Evolutionary conservation across 192 early-diverging fungal genomes (phyloP), one percentile per base, ranked within the genome.

Genomic region (Rhizophagus prolifer): DNA sequence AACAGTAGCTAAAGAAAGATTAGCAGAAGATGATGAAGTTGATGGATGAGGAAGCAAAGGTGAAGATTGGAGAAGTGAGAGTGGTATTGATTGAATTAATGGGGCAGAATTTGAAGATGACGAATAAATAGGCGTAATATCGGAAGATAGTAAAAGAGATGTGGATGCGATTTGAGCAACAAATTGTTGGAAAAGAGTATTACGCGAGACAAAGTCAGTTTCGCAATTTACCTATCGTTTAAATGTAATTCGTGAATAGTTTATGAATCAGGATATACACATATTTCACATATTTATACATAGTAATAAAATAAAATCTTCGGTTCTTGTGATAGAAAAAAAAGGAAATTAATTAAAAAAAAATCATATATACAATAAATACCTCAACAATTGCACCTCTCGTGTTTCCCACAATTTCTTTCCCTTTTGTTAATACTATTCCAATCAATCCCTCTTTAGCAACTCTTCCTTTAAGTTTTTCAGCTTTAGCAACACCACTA

Each of bases 201-300:
- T 94, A 72, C 93, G 88, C 9, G 95, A 94, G 7, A 98, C 97
- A 89, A 98, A 98, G 81, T 98, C 97, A 0, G 97, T 97, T 82
- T 98, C 97, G 75, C 93, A 95, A 82, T 94, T 95, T 26, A 95
- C 75, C 88, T 95, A 87, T 9, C 6, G 25, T 58, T 54, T 71
- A 2, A 14, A 10, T 58, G 14, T n/a, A 50, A 26, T 26, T 16
- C 5, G 10, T 71, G n/a, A 44, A 23, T 16, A 54, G 28, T 28
- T 26, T 14, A 28, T 44, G 5, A 26, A 50, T 28, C 21, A 16
- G 2, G 5, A 21, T 4, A 66, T 38, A 21, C 25, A 36, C 19
- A 66, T 34, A 34, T 34, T n/a, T n/a, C 31, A 65, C 10, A 31
- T 31, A 31, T 31, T 2, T 31, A 38, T 38, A 38, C 36, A 38